A percentile compares a stretch with the other conserved stretches of the same genome.
These are phyloP conservation scores for Lactarius hengduanensis DNA, from an alignment of 768 basidiomycete genomes.

Conservation along the genomic window DNA sequence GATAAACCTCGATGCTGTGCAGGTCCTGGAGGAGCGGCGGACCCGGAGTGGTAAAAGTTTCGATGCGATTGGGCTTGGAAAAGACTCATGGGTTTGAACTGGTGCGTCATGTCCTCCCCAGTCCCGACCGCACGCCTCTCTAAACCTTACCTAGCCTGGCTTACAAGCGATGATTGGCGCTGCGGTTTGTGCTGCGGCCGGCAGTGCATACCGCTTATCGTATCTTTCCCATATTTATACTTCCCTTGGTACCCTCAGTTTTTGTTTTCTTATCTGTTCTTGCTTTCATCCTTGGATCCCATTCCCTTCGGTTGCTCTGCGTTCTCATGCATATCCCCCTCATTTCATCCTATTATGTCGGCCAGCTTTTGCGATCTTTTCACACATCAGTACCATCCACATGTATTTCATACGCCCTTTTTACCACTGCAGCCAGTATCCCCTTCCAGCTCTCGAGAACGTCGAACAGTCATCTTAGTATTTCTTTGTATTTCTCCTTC, in stretches of 20 bases:
- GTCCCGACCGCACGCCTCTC: background rate
- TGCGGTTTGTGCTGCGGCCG: constrained; percentile 27
- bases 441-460: constrained; percentile 15
- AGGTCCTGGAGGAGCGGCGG: constrained; percentile 67
- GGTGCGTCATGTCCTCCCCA: constrained; percentile 38
- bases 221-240: constrained; percentile 22
- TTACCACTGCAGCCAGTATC: constrained; percentile 27
- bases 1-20: constrained; percentile 75
- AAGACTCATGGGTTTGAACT: constrained; percentile 70
- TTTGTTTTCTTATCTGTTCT: constrained; percentile 18
- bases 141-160: constrained; percentile 1
- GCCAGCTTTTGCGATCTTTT: constrained; percentile 25
- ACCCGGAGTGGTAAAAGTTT: constrained; percentile 86
- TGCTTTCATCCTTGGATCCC: constrained; percentile 26
- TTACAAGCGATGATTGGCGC: constrained; percentile 4
- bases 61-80: constrained; percentile 75
- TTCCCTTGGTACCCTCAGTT: constrained; percentile 15
- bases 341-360: constrained; percentile 20
- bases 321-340: constrained; percentile 27
- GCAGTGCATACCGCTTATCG: constrained; percentile 29
- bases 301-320: constrained; percentile 15
- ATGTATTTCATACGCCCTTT: constrained; percentile 25
- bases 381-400: constrained; percentile 25
- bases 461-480: constrained; percentile 15
- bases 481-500: constrained; percentile 24